phyloP scores from a whole-genome alignment of 202 grass and related monocot species.

The Panicum hallii region DNA sequence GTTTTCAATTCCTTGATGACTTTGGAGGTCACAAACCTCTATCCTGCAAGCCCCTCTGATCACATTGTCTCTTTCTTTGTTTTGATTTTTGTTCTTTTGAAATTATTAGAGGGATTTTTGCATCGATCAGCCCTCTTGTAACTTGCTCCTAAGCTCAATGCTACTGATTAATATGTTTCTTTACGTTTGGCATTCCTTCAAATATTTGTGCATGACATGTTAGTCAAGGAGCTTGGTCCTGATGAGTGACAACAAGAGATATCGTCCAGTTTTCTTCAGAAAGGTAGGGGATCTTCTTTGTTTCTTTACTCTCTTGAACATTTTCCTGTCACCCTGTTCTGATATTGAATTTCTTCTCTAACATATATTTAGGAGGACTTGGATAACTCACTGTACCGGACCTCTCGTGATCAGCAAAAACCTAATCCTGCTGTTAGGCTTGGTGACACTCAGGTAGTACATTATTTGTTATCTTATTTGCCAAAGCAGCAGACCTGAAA shows the following conservation, averaged over 20 bases:
- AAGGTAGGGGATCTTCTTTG: constrained; percentile 56
- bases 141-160: not conserved
- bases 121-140: not conserved
- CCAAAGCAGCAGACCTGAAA: not conserved
- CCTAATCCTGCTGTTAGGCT: constrained; percentile 63
- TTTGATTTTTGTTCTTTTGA: no score
- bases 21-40: not conserved
- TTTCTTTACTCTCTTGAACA: not conserved
- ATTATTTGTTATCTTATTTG: not conserved
- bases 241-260: constrained; percentile 86
- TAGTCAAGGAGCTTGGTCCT: constrained; percentile 89
- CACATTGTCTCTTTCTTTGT: not conserved
- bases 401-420: constrained; percentile 61
- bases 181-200: not conserved
- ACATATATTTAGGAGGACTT: constrained; percentile 78
- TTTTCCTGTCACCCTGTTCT: constrained; percentile 29
- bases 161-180: constrained; percentile 32
- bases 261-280: constrained; percentile 94
- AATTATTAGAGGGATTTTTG: not conserved
- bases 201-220: constrained; percentile 38
- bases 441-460: constrained; percentile 79
- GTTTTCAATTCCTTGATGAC: not conserved
- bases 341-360: constrained; percentile 23
- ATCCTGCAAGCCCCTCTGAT: not conserved
- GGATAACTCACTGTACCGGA: constrained; percentile 77